Evolutionary conservation across 2,329 filamentous ascomycete genomes (phyloP), one percentile per base, ranked within the genome.

Genomic region (Plenodomus biglobosus): DNA sequence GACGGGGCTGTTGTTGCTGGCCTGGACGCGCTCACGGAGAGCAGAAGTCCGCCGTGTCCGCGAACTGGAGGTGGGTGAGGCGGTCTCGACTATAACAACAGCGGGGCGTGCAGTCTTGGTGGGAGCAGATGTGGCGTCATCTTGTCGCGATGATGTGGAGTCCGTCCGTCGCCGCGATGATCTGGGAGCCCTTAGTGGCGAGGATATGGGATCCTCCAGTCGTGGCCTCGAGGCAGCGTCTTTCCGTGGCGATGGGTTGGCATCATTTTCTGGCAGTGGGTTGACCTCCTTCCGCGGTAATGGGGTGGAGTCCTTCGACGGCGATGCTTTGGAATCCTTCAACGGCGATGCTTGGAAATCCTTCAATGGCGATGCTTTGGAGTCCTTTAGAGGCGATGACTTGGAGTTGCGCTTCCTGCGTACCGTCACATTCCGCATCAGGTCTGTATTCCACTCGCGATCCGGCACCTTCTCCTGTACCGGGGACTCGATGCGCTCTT

Each of bases 341-440:
- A n/a, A n/a, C n/a, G n/a, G n/a, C n/a, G n/a, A n/a, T n/a, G n/a
- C n/a, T n/a, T n/a, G n/a, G n/a, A n/a, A 24, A 10, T 35, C 13
- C 24, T 50, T 45, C 34, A 45, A 36, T 35, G 53, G 41, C 11
- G 27, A 32, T 15, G 27, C 7, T 10, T 15, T 10, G 19, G 35
- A 37, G 21, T 50, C 40, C 27, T 56, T 61, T 18, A 56, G 60
- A 18, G 57, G 58, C 18, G 56, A 64, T 41, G 58, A 53, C 44
- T 53, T 63, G n/a, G 54, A 57, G 37, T 58, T 62, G 52, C 63
- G 62, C 53, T 65, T 73, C 49, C 58, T 71, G 41, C 71, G 71
- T 19, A 74, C 48, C 5, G 72, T 73, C 13, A 74, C 70, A 62
- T 75, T 75, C 42, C 70, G 66, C 72, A 74, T 73, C 39, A 71